These are phyloP conservation scores for Hepatocystis sp. DNA, from an alignment of 169 alveolate genomes.

Conservation along the genomic window DNA sequence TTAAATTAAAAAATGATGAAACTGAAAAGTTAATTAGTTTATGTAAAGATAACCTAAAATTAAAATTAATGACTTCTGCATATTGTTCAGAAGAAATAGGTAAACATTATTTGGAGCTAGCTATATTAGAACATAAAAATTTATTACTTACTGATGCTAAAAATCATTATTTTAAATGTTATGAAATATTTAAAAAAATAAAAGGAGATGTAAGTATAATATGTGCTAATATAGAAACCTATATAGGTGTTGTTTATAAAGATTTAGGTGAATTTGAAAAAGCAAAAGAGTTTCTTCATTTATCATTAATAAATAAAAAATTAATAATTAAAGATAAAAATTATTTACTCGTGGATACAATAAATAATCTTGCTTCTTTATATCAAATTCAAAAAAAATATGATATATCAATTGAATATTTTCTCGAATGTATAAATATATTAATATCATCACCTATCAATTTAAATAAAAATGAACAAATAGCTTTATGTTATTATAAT, in stretches of 20 bases:
- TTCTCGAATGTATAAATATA: slow-evolving; percentile 56
- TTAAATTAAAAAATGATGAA: slow-evolving; percentile 69
- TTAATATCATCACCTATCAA: slow-evolving; percentile 43
- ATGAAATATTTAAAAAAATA: slow-evolving; percentile 63
- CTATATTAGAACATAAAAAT: slow-evolving; percentile 74
- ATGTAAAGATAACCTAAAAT: slow-evolving; percentile 61
- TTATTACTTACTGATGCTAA: slow-evolving; percentile 48
- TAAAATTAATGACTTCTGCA: slow-evolving; percentile 39
- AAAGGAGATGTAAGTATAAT: slow-evolving; percentile 50
- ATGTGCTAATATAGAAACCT: slow-evolving; percentile 75
- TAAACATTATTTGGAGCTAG: slow-evolving; percentile 73
- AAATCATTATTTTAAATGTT: slow-evolving; percentile 73
- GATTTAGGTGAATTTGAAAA: slow-evolving; percentile 65
- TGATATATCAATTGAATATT: slow-evolving; percentile 44
- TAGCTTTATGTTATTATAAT: slow-evolving; percentile 68
- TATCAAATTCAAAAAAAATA: slow-evolving; percentile 48
- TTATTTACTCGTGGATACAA: slow-evolving; percentile 67
- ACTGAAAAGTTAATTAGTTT: slow-evolving; percentile 65
- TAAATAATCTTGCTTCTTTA: slow-evolving; percentile 69
- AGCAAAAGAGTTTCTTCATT: slow-evolving; percentile 58
- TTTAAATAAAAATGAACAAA: slow-evolving; percentile 69
- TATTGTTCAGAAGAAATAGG: slow-evolving; percentile 74
- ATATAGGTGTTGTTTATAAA: slow-evolving; percentile 70
- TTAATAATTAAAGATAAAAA: slow-evolving; percentile 28
- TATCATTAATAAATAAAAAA: slow-evolving; percentile 69